phyloP scores from a whole-genome alignment of 1,139 yeast species.

The Arxiozyma telluris region DNA sequence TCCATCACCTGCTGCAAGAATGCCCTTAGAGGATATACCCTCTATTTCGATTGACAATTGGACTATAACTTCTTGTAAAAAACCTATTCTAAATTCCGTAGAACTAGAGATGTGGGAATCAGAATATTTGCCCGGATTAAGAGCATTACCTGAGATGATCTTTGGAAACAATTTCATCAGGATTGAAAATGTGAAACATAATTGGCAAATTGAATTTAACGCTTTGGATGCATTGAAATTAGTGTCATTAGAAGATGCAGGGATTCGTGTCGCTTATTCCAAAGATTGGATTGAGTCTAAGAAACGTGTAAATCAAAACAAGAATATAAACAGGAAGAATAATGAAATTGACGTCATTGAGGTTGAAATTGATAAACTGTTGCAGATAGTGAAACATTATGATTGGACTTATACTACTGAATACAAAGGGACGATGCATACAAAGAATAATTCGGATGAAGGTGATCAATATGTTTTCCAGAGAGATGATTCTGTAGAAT shows the following conservation, averaged over 20 bases:
- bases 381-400: slow-evolving; percentile 63
- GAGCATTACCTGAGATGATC: slow-evolving; percentile 92
- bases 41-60: slow-evolving; percentile 62
- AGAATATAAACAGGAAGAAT: not conserved
- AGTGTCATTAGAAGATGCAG: slow-evolving; percentile 45
- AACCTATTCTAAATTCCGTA: slow-evolving; percentile 64
- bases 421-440: slow-evolving; percentile 51
- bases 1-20: slow-evolving; percentile 59
- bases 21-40: slow-evolving; percentile 56
- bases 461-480: slow-evolving; percentile 9
- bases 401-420: slow-evolving; percentile 94
- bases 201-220: slow-evolving; percentile 52
- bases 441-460: not conserved
- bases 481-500: slow-evolving; percentile 29
- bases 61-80: slow-evolving; percentile 64
- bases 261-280: slow-evolving; percentile 72
- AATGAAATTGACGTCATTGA: slow-evolving; percentile 27
- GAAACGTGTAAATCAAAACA: slow-evolving; percentile 28
- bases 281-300: slow-evolving; percentile 76
- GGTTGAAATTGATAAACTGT: slow-evolving; percentile 26
- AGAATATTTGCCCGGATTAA: slow-evolving; percentile 45
- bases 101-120: slow-evolving; percentile 63
- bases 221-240: slow-evolving; percentile 72
- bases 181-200: slow-evolving; percentile 34
- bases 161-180: slow-evolving; percentile 80